Conservation (phyloP, 352 stramenopile species). For the Hyphochytrium catenoides region DNA sequence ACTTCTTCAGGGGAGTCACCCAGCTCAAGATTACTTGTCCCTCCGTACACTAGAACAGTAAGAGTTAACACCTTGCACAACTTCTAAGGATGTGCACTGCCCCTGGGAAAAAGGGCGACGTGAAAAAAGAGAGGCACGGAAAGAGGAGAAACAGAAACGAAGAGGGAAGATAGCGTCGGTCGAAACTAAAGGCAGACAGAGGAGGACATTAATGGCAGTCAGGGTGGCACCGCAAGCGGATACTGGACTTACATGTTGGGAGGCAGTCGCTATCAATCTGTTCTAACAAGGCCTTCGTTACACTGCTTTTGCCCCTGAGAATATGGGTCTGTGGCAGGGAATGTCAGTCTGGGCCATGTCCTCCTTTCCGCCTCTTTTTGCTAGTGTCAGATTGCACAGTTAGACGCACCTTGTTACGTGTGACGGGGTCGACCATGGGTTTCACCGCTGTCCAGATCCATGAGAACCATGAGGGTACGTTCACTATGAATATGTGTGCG, state of each 20-base stretch:
- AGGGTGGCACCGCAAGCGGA: neutral
- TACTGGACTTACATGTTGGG: neutral
- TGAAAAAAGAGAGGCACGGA: no score
- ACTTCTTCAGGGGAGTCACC: constrained; percentile 43
- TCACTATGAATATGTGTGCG: constrained; percentile 82
- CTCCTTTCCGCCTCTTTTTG: neutral
- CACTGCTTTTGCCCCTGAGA: constrained; percentile 2
- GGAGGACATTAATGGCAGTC: no score
- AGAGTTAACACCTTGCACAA: constrained; percentile 15
- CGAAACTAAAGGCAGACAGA: no score
- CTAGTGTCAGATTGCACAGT: constrained; percentile 1
- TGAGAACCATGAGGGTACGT: constrained; percentile 83
- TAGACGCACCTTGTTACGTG: constrained; percentile 73
- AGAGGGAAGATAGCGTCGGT: no score
- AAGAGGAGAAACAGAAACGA: no score
- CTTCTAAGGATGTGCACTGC: constrained; percentile 1
- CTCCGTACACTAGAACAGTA: constrained; percentile 13
- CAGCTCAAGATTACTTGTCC: constrained; percentile 21
- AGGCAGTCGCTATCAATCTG: constrained; percentile 3
- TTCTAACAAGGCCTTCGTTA: constrained; percentile 7
- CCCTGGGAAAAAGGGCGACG: no score
- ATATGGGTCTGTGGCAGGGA: constrained; percentile 1
- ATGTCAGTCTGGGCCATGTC: neutral
- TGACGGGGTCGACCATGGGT: constrained; percentile 74
- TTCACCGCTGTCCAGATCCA: constrained; percentile 78